Conservation (phyloP, 164 flowering plant species). For the Vitis cinerea region DNA sequence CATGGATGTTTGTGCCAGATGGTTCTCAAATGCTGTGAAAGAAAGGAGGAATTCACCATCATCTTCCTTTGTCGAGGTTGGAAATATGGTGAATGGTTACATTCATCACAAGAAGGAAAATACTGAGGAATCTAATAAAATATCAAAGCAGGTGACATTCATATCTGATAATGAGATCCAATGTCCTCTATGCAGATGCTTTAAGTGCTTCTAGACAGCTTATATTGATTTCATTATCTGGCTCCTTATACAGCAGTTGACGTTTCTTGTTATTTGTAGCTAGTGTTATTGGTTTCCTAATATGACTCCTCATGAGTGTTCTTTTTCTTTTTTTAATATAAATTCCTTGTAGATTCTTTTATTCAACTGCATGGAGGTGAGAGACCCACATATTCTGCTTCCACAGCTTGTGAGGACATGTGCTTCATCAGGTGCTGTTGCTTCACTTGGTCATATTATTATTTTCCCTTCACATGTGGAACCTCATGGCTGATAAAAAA, state of each 20-base stretch:
- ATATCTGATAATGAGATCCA: neutral
- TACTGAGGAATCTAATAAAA: slow-evolving; percentile 26
- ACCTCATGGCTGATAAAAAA: neutral
- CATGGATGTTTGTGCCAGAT: slow-evolving; percentile 83
- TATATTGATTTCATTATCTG: neutral
- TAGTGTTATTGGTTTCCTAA: too few species aligned
- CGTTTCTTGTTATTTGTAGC: too few species aligned
- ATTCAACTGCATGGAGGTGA: slow-evolving; percentile 86
- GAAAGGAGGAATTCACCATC: slow-evolving; percentile 17
- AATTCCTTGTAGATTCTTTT: slow-evolving; percentile 57
- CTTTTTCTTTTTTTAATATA: neutral
- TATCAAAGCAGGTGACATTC: slow-evolving; percentile 50
- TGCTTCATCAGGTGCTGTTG: slow-evolving; percentile 65
- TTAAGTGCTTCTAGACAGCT: slow-evolving; percentile 3
- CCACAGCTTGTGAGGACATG: slow-evolving; percentile 67
- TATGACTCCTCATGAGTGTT: neutral
- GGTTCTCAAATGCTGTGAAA: slow-evolving; percentile 67
- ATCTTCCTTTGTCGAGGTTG: slow-evolving; percentile 13
- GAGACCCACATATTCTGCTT: slow-evolving; percentile 78
- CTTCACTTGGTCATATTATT: slow-evolving; percentile 4
- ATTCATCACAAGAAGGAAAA: slow-evolving; percentile 15
- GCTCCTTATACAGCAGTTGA: neutral
- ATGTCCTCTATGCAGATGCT: neutral
- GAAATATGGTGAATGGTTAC: slow-evolving; percentile 24
- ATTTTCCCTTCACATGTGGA: neutral